Conservation (phyloP, 2,329 filamentous ascomycete species). For the Fusarium temperatum region DNA sequence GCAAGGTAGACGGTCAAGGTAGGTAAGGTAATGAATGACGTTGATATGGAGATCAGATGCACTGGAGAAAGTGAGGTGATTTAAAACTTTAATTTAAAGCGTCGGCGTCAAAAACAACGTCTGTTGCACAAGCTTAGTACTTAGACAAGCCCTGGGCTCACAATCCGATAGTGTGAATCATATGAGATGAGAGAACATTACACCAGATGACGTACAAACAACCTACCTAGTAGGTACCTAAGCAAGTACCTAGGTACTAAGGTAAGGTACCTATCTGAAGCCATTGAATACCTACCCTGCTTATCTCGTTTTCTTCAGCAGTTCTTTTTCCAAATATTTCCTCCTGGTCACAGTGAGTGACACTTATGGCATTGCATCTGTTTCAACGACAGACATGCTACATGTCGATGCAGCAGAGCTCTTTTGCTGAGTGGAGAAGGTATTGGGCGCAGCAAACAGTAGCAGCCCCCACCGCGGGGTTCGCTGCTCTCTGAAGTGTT, state of each 20-base stretch:
- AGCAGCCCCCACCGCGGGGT: constrained; percentile 30
- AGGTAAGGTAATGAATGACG: not conserved
- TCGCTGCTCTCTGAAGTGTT: not conserved
- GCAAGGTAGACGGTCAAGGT: not conserved
- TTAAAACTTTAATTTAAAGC: not conserved
- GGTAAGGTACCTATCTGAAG: not conserved
- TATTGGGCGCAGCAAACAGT: constrained; percentile 6
- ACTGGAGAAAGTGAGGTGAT: not conserved
- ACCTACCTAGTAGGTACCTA: too few species aligned
- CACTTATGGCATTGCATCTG: not conserved
- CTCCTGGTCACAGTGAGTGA: not conserved
- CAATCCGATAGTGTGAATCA: not conserved
- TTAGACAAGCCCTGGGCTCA: not conserved
- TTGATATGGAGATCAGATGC: not conserved
- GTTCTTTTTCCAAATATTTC: not conserved
- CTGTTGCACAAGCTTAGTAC: not conserved
- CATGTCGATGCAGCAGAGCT: not conserved
- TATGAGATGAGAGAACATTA: not conserved
- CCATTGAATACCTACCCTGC: too few species aligned
- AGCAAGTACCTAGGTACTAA: not conserved
- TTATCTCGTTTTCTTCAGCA: not conserved
- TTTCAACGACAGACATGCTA: not conserved
- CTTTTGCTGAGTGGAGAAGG: constrained; percentile 18
- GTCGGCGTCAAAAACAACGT: not conserved
- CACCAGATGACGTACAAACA: not conserved